phyloP scores from a whole-genome alignment of 2,329 filamentous ascomycete species.

The Eurotiales sp. region DNA sequence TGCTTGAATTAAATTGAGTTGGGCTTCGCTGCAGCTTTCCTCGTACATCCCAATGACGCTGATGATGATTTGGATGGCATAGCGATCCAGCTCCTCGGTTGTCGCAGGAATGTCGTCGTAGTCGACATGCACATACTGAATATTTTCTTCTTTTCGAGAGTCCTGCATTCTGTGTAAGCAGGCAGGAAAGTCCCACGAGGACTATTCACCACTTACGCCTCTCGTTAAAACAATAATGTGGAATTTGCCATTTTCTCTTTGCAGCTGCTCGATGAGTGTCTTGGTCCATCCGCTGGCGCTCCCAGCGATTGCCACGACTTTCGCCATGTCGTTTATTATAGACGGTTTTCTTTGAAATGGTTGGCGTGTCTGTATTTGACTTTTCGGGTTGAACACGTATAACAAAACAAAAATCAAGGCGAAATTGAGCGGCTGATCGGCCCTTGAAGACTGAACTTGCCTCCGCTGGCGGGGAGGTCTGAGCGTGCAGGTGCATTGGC shows the following conservation, averaged over 20 bases:
- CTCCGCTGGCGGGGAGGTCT: no score
- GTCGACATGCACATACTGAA: constrained; percentile 16
- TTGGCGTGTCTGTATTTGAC: no score
- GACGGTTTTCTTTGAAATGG: no score
- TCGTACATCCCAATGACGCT: constrained; percentile 16
- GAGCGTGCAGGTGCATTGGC: no score
- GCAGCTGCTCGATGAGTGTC: constrained; percentile 17
- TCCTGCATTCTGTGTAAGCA: constrained; percentile 7
- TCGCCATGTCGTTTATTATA: constrained; percentile 1
- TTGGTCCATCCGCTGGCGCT: constrained; percentile 13
- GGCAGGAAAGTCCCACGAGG: neutral
- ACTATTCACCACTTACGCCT: constrained; percentile 5
- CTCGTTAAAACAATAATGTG: constrained; percentile 14
- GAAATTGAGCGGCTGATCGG: no score
- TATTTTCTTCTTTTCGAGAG: constrained; percentile 9
- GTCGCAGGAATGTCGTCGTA: constrained; percentile 14
- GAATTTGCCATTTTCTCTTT: constrained; percentile 14
- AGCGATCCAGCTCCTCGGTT: constrained; percentile 8
- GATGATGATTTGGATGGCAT: constrained; percentile 15
- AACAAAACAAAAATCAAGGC: no score
- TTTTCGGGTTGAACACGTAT: no score
- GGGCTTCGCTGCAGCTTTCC: constrained; percentile 13
- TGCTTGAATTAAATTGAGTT: constrained; percentile 16
- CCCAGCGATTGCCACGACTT: constrained; percentile 15
- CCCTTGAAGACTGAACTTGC: no score